A percentile compares a stretch with the other conserved stretches of the same genome.
Evolutionary conservation across 1,284 basidiomycete species (phyloP).

Genomic region (Sporisorium exsertum): DNA sequence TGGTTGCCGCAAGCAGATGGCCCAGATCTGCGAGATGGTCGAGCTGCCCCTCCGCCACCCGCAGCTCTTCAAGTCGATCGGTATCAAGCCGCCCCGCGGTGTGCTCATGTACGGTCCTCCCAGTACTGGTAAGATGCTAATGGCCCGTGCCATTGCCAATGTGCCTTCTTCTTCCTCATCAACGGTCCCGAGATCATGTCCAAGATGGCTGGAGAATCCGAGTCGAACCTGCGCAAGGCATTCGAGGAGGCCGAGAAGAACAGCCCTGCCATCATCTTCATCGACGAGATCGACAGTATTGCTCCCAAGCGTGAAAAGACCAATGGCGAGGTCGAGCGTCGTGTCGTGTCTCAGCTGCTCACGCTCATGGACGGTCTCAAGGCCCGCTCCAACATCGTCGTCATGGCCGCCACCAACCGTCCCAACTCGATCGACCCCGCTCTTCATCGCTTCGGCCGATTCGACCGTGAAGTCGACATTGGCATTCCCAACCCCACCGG

Average conservation of each 20-base stretch:
- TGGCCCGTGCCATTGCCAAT: slow-evolving; percentile 99
- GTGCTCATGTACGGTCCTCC: slow-evolving; percentile 70
- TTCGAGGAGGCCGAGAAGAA: slow-evolving; percentile 99
- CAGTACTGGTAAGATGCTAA: slow-evolving; percentile 72
- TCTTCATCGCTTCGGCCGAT: slow-evolving; percentile 96
- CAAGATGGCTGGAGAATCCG: slow-evolving; percentile 98
- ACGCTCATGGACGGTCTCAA: slow-evolving; percentile 99
- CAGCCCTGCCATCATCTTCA: slow-evolving; percentile 99
- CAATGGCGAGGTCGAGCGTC: slow-evolving; percentile 98
- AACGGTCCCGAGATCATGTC: slow-evolving; percentile 99
- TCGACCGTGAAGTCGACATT: slow-evolving; percentile 99
- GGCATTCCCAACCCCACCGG: slow-evolving; percentile 99
- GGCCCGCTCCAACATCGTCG: slow-evolving; percentile 97
- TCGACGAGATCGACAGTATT: slow-evolving; percentile 98
- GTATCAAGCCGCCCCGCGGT: slow-evolving; percentile 95
- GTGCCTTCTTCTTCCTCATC: slow-evolving; percentile 99
- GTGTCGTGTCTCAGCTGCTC: slow-evolving; percentile 96
- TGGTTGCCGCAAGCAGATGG: slow-evolving; percentile 99
- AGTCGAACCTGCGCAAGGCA: slow-evolving; percentile 95
- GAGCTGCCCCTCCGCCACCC: slow-evolving; percentile 97
- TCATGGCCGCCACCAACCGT: slow-evolving; percentile 98
- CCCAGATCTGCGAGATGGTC: slow-evolving; percentile 98
- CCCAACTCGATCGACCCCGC: slow-evolving; percentile 99
- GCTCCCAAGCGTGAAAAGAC: slow-evolving; percentile 99
- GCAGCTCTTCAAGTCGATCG: slow-evolving; percentile 98